phyloP scores from a whole-genome alignment of 1,284 basidiomycete genomes.

The Trametes sp. region DNA sequence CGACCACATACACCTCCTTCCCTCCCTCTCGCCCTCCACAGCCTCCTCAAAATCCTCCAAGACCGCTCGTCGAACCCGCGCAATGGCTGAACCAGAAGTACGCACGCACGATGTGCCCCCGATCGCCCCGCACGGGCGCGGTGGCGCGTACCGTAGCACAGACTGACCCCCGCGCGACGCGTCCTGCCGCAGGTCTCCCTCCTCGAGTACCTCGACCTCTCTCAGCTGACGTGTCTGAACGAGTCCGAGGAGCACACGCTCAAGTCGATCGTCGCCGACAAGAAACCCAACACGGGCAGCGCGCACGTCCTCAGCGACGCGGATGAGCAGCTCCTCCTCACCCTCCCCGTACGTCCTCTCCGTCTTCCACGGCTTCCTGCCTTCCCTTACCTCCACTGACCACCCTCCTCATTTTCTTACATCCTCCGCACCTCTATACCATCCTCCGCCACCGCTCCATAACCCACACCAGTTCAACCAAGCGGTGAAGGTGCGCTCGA shows the following conservation, averaged over 20 bases:
- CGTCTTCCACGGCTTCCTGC: too few species aligned
- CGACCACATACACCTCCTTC: slow-evolving; percentile 11
- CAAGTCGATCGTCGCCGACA: slow-evolving; percentile 62
- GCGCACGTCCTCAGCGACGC: slow-evolving; percentile 78
- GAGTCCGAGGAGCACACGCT: slow-evolving; percentile 69
- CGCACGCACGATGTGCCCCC: background rate
- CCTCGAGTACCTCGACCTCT: slow-evolving; percentile 64
- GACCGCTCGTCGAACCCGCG: background rate
- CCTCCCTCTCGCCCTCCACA: background rate
- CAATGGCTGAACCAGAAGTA: slow-evolving; percentile 30
- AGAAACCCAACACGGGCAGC: slow-evolving; percentile 52
- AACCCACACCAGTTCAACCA: slow-evolving; percentile 75
- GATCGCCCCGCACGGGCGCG: slow-evolving; percentile 2
- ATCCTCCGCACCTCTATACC: too few species aligned
- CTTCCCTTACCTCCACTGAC: background rate
- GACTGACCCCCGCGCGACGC: background rate
- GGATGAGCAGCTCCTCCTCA: slow-evolving; percentile 82
- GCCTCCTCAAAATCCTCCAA: background rate
- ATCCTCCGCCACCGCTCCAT: background rate
- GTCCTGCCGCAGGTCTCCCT: slow-evolving; percentile 55
- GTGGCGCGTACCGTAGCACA: background rate
- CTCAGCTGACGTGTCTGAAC: slow-evolving; percentile 80
- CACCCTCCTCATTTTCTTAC: too few species aligned
- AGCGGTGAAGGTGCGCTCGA: slow-evolving; percentile 75
- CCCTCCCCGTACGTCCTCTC: slow-evolving; percentile 66